phyloP scores from a whole-genome alignment of 1,139 yeast species.

The Magnusiomyces tetraspermus region DNA sequence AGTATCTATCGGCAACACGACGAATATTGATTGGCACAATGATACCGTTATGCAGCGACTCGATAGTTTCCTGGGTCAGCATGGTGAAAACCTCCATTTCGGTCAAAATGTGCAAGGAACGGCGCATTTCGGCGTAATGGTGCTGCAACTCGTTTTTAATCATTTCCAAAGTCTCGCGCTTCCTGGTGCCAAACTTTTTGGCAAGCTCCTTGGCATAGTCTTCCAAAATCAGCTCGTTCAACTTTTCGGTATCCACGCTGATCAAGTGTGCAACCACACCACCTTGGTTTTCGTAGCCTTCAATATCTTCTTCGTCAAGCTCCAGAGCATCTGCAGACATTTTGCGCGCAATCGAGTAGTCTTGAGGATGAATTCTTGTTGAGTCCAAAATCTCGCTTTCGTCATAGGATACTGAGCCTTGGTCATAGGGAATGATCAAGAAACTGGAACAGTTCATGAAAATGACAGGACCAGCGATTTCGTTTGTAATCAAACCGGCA shows the following conservation, averaged over 20 bases:
- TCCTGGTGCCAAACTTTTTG: conserved; percentile 61
- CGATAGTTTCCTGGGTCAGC: conserved; percentile 78
- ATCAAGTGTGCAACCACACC: conserved; percentile 77
- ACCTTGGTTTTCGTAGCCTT: conserved; percentile 64
- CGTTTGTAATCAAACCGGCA: conserved; percentile 69
- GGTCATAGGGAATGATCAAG: conserved; percentile 66
- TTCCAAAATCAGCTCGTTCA: conserved; percentile 79
- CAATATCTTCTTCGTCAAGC: conserved; percentile 87
- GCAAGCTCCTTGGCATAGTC: conserved; percentile 93
- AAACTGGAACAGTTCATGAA: conserved; percentile 92
- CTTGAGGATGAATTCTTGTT: conserved; percentile 96
- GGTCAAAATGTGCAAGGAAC: conserved; percentile 57
- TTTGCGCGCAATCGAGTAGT: conserved; percentile 86
- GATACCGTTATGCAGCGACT: conserved; percentile 58
- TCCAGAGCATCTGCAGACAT: conserved; percentile 98
- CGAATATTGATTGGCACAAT: conserved; percentile 69
- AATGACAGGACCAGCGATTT: conserved; percentile 66
- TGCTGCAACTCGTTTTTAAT: conserved; percentile 82
- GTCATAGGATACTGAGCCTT: conserved; percentile 39
- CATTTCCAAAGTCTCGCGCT: conserved; percentile 74
- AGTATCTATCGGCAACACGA: conserved; percentile 40
- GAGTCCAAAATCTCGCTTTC: conserved; percentile 80
- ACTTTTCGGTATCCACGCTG: conserved; percentile 74
- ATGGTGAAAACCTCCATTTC: conserved; percentile 72
- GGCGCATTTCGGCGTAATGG: conserved; percentile 78